Base-by-base conservation (phyloP, 768 basidiomycete genomes). In the Hygrocybe punicea region DNA sequence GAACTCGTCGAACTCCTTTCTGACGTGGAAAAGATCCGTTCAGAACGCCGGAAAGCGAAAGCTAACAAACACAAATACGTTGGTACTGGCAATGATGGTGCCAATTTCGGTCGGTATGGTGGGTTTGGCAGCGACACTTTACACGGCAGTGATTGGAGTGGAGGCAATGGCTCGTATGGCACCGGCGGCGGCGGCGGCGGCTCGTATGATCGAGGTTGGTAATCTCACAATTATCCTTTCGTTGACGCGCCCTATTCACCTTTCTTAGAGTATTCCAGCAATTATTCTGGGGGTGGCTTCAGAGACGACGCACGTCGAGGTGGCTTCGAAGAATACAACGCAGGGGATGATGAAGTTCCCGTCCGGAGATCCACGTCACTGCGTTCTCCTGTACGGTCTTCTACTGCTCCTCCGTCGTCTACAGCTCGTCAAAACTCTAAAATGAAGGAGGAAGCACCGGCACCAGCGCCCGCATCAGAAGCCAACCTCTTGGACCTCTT, bases 31-130 rank as follows among this genome's bases (percentile, higher is more conserved):
- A 84, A 83, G 63, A 95, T 99, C 58, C 84, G 97, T 39, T 61
- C 69, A 2, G 97, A 98, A 71, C 84, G 97, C 29, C 83, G 93
- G 39, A 97, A 95, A 71, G 97, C 97, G 45, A 97, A 97, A 70
- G 63, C 76, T 19, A 98, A 97, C 72, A 88, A 86, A 64, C 84
- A 78, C 75, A 98, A 99, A 71, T 98, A 98, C 67, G 78, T 73
- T 35, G 97, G 97, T 19, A 83, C 83, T 5, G 93, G 94, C 1
- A 94, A 86, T 63, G 95, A 96, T 60, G 81, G 86, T 2, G 73
- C 85, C 70, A 81, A 81, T 63, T 69, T 71, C 71, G 75, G 84
- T 50, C 73, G 81, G 45, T 81, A 76, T 54, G 79, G 80, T 5
- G 80, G 81, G 17, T 81, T 81, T 60, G 72, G 74, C 46, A 68